A percentile compares a stretch with the other conserved stretches of the same genome.
Conservation (phyloP, 345 rosid species). For the Pistacia atlantica region DNA sequence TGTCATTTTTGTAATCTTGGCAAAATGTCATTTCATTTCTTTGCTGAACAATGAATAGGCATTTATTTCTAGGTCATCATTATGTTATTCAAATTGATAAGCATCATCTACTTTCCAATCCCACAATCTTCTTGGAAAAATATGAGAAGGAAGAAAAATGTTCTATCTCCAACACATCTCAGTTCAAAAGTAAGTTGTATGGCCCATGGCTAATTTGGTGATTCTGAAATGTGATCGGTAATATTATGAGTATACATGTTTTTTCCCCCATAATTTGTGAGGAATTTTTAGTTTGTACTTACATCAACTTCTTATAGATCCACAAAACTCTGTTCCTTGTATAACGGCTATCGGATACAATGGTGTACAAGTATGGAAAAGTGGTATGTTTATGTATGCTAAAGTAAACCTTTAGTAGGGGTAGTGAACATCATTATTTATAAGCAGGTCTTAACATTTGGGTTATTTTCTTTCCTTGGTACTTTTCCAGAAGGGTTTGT, state of each 20-base stretch:
- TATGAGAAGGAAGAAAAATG: neutral
- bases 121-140: neutral
- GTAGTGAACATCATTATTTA: neutral
- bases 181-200: neutral
- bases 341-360: slow-evolving; percentile 81
- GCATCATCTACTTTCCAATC: neutral
- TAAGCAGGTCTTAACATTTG: slow-evolving; percentile 2
- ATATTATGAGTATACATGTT: neutral
- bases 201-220: neutral
- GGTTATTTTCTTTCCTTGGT: slow-evolving; percentile 19
- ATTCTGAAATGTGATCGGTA: neutral
- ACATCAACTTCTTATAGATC: slow-evolving; percentile 63
- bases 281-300: slow-evolving; percentile 45
- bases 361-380: slow-evolving; percentile 81
- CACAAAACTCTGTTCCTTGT: slow-evolving; percentile 72
- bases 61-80: neutral
- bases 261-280: too few species aligned
- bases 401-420: neutral
- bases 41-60: neutral
- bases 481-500: slow-evolving; percentile 64
- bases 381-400: slow-evolving; percentile 43
- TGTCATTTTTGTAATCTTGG: neutral
- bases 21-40: neutral
- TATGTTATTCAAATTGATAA: neutral
- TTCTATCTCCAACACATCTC: neutral